These are phyloP conservation scores for Cutaneotrichosporon mucoides DNA, from an alignment of 1,284 basidiomycete genomes.

Conservation along the genomic window DNA sequence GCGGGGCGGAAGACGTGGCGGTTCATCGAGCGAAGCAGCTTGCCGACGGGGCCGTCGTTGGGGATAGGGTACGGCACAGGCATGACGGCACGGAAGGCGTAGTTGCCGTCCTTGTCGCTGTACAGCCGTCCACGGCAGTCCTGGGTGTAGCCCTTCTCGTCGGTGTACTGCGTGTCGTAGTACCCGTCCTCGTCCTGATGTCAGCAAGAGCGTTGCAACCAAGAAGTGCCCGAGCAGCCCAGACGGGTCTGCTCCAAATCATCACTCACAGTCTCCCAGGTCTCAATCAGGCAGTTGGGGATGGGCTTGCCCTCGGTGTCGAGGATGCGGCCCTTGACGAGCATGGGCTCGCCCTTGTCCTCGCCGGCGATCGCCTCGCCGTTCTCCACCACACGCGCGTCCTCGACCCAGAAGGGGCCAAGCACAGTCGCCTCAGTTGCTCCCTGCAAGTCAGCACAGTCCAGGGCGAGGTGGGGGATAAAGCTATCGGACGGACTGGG, in stretches of 20 bases:
- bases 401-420: slow-evolving; percentile 79
- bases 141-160: slow-evolving; percentile 54
- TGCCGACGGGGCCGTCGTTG: slow-evolving; percentile 71
- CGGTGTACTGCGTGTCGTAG: slow-evolving; percentile 63
- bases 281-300: slow-evolving; percentile 64
- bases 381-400: slow-evolving; percentile 56
- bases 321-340: slow-evolving; percentile 65
- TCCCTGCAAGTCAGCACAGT: slow-evolving; percentile 35
- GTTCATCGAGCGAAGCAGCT: slow-evolving; percentile 57
- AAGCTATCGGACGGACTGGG: too few species aligned
- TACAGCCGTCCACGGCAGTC: slow-evolving; percentile 72
- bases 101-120: slow-evolving; percentile 63
- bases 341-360: slow-evolving; percentile 76
- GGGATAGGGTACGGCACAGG: slow-evolving; percentile 77
- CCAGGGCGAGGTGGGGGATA: too few species aligned
- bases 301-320: slow-evolving; percentile 66
- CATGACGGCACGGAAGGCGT: slow-evolving; percentile 69
- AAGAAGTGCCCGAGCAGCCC: too few species aligned
- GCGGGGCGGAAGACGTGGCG: slow-evolving; percentile 74
- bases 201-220: too few species aligned
- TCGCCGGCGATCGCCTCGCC: slow-evolving; percentile 70
- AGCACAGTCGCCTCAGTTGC: slow-evolving; percentile 73
- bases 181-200: slow-evolving; percentile 54
- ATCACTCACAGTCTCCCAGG: slow-evolving; percentile 68
- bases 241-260: too few species aligned